phyloP scores from a whole-genome alignment of 768 basidiomycete species.

The Goffeauzyma gilvescens region DNA sequence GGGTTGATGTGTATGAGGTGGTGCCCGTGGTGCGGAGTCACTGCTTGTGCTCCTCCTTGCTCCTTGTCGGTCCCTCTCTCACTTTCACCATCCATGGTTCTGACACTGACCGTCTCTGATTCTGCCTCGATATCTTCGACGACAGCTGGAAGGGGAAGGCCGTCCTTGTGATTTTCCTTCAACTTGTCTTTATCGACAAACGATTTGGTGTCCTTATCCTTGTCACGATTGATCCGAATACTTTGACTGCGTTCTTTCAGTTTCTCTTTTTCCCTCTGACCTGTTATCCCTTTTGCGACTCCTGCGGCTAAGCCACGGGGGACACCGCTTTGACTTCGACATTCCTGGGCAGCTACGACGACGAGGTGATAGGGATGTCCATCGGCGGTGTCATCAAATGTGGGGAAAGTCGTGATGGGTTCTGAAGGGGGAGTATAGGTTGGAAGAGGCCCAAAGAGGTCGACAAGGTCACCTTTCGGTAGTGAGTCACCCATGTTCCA shows the following conservation, averaged over 20 bases:
- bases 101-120: too few species aligned
- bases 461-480: conserved; percentile 29
- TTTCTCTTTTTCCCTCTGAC: conserved; percentile 18
- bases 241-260: conserved; percentile 5
- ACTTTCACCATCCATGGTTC: too few species aligned
- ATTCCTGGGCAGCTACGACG: conserved; percentile 30
- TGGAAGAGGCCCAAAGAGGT: conserved; percentile 23
- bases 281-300: conserved; percentile 26
- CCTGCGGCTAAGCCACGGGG: conserved; percentile 29
- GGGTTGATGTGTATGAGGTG: conserved; percentile 2
- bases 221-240: background rate
- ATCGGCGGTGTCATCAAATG: conserved; percentile 11
- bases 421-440: conserved; percentile 14
- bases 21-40: conserved; percentile 10
- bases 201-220: background rate
- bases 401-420: too few species aligned
- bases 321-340: conserved; percentile 26
- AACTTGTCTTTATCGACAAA: too few species aligned
- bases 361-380: conserved; percentile 30
- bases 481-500: conserved; percentile 32
- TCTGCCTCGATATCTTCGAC: too few species aligned
- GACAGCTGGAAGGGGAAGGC: background rate
- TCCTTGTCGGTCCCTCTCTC: too few species aligned
- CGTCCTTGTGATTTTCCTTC: background rate
- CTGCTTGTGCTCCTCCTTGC: too few species aligned